Conservation (phyloP, 345 rosid species). For the Citrus inodora region DNA sequence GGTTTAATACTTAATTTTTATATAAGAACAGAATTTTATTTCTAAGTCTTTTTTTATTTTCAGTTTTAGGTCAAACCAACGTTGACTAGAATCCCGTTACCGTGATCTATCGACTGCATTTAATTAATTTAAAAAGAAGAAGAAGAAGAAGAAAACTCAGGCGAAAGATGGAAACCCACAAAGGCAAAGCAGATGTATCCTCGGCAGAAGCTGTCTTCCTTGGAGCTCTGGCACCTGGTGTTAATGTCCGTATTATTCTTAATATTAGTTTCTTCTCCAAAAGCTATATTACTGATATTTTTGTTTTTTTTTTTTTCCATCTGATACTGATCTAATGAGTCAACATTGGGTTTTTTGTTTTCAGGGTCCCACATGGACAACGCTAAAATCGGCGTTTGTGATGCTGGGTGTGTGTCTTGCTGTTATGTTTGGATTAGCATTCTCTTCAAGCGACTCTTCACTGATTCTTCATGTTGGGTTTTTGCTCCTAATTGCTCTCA, state of each 20-base stretch:
- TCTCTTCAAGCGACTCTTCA: slow-evolving; percentile 67
- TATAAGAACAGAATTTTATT: too few relatives aligned
- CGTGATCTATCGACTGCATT: background rate
- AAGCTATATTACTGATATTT: background rate
- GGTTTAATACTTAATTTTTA: too few relatives aligned
- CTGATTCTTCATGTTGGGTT: slow-evolving; percentile 71
- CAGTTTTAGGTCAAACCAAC: background rate
- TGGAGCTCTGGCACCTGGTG: slow-evolving; percentile 88
- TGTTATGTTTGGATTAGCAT: slow-evolving; percentile 75
- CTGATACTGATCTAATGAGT: background rate
- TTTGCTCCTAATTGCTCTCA: slow-evolving; percentile 59
- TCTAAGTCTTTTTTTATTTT: background rate
- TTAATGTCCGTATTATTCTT: slow-evolving; percentile 48
- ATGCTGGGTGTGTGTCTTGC: slow-evolving; percentile 67
- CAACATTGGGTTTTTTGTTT: background rate
- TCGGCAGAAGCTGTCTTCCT: slow-evolving; percentile 72
- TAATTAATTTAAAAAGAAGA: too few relatives aligned
- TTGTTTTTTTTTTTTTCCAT: background rate
- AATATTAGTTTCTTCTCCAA: too few relatives aligned
- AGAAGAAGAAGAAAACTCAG: background rate
- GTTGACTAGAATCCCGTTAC: background rate
- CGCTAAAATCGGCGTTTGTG: slow-evolving; percentile 67
- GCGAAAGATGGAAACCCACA: slow-evolving; percentile 20
- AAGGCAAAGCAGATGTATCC: slow-evolving; percentile 27
- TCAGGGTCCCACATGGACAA: slow-evolving; percentile 87